Evolutionary conservation across 2,329 filamentous ascomycete genomes (phyloP).

Genomic region (Ophiocordyceps australis): DNA sequence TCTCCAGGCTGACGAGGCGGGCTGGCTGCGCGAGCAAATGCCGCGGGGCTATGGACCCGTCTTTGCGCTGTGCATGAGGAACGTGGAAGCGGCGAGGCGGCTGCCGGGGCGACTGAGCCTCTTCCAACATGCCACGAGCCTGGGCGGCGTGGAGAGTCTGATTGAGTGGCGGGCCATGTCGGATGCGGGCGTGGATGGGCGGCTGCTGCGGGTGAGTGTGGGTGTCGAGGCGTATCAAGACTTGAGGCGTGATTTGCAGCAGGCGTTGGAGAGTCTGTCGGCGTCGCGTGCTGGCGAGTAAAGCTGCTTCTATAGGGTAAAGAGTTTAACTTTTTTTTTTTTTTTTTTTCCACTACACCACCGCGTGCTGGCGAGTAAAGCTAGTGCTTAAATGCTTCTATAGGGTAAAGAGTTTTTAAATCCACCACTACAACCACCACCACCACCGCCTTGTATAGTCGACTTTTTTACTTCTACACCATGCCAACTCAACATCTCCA

Average conservation of each 20-base stretch:
- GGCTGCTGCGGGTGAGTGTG: conserved; percentile 63
- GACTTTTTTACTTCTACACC: too few relatives aligned
- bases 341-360: too few relatives aligned
- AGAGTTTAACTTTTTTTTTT: conserved; percentile 2
- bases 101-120: conserved; percentile 64
- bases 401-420: too few relatives aligned
- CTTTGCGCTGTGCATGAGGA: conserved; percentile 54
- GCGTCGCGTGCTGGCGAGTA: too few relatives aligned
- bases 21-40: conserved; percentile 80
- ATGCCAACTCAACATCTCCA: too few relatives aligned
- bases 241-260: conserved; percentile 54
- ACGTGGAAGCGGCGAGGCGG: conserved; percentile 38
- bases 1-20: conserved; percentile 45
- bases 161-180: conserved; percentile 94
- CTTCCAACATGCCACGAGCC: conserved; percentile 88
- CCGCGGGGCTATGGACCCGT: conserved; percentile 79
- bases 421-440: too few relatives aligned
- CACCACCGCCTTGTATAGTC: too few relatives aligned
- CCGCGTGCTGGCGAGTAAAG: too few relatives aligned
- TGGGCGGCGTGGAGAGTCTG: conserved; percentile 87
- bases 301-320: too few relatives aligned
- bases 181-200: conserved; percentile 52
- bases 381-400: too few relatives aligned
- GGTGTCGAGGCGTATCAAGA: conserved; percentile 82
- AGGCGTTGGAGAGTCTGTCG: conserved; percentile 43